Conservation (phyloP, 768 basidiomycete species). For the Naganishia friedmannii region DNA sequence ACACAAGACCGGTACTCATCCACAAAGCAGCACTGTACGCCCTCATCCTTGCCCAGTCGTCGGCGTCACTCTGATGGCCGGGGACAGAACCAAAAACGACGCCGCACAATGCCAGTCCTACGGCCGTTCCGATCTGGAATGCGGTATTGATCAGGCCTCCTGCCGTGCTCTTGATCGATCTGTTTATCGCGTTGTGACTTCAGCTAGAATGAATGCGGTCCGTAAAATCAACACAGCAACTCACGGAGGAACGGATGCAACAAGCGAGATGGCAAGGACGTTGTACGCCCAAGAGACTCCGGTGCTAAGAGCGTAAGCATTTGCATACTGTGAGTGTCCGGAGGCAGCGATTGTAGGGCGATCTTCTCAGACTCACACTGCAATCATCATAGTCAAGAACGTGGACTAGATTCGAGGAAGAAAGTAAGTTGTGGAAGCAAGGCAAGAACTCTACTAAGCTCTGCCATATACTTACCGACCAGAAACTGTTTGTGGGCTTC, state of each 20-base stretch:
- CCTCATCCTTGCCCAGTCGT: conserved; percentile 15
- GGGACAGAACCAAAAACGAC: conserved; percentile 14
- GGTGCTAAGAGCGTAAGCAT: neutral
- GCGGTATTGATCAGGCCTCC: conserved; percentile 23
- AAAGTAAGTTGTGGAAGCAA: neutral
- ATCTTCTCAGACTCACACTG: neutral
- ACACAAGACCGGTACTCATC: conserved; percentile 14
- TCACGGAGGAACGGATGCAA: conserved; percentile 14
- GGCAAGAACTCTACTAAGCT: neutral
- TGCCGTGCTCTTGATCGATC: conserved; percentile 1
- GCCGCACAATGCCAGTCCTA: conserved; percentile 11
- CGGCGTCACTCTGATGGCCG: neutral
- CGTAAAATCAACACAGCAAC: neutral
- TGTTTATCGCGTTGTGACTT: neutral
- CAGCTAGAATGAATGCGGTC: neutral
- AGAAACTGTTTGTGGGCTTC: conserved; percentile 24
- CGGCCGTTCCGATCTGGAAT: conserved; percentile 19
- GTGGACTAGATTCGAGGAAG: neutral
- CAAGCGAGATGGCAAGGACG: conserved; percentile 12
- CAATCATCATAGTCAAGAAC: conserved; percentile 22
- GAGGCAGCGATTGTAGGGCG: neutral
- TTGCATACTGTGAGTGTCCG: neutral
- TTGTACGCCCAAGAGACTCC: conserved; percentile 19
- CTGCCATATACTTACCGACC: conserved; percentile 16
- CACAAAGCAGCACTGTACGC: conserved; percentile 20